A percentile compares a stretch with the other conserved stretches of the same genome.
Evolutionary conservation across 2,329 filamentous ascomycete genomes (phyloP).

Genomic region (Colletotrichum kahawae): DNA sequence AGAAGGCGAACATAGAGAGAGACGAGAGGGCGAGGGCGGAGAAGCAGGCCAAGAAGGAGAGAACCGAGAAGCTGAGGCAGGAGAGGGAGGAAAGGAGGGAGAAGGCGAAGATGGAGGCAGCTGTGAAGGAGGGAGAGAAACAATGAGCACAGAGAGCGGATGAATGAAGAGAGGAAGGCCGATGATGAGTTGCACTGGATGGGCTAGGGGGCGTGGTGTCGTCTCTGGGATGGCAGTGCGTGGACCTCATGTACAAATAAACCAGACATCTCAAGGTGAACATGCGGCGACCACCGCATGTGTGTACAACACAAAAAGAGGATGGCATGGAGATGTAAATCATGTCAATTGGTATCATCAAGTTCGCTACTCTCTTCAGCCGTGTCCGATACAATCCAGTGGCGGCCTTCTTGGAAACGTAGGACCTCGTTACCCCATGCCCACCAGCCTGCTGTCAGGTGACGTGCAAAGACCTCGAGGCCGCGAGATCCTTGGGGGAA

Average conservation of each 20-base stretch:
- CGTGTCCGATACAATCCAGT: conserved; percentile 43
- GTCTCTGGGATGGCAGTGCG: not conserved
- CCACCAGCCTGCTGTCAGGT: conserved; percentile 78
- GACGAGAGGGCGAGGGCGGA: not conserved
- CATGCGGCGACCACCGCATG: conserved; percentile 7
- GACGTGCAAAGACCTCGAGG: conserved; percentile 79
- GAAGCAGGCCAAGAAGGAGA: not conserved
- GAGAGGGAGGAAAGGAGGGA: too few relatives aligned
- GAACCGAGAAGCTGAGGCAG: not conserved
- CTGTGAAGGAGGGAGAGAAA: conserved; percentile 24
- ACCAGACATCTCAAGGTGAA: not conserved
- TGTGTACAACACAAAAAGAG: conserved; percentile 27
- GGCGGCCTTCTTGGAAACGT: conserved; percentile 66
- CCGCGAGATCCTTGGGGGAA: conserved; percentile 57
- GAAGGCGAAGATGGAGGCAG: not conserved
- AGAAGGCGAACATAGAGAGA: not conserved
- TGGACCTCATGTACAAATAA: conserved; percentile 10
- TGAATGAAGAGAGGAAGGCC: conserved; percentile 25
- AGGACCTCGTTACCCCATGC: conserved; percentile 78
- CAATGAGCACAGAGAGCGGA: not conserved
- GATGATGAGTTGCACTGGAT: conserved; percentile 23
- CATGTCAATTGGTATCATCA: conserved; percentile 15
- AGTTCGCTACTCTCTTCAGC: not conserved
- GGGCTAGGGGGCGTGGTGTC: not conserved
- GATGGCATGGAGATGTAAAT: conserved; percentile 21